Conservation (phyloP, 2,329 filamentous ascomycete genomes). For the Aurifilum marmelostoma region DNA sequence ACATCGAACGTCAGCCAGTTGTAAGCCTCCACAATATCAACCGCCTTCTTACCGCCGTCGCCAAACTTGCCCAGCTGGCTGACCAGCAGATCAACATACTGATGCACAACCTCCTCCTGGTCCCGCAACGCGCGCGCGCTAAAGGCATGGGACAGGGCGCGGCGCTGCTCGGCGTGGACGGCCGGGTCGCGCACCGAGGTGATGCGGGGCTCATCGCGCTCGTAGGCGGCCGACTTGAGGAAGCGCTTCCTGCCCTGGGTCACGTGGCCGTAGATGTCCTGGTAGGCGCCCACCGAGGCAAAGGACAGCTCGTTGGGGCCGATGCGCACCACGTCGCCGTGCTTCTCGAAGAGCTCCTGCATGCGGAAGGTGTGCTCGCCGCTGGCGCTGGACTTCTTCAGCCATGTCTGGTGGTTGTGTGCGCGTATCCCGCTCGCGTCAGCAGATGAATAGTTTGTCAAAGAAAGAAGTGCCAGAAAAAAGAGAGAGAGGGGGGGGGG, state of each 20-base stretch:
- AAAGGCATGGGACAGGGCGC: constrained; percentile 36
- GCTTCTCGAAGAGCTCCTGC: constrained; percentile 16
- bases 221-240: constrained; percentile 39
- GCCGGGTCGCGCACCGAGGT: constrained; percentile 36
- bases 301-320: constrained; percentile 19
- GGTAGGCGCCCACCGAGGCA: constrained; percentile 12
- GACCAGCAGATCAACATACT: constrained; percentile 38
- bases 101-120: constrained; percentile 38
- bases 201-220: constrained; percentile 34
- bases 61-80: constrained; percentile 31
- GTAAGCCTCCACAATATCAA: constrained; percentile 34
- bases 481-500: too few relatives aligned
- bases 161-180: constrained; percentile 36
- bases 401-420: neutral
- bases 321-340: constrained; percentile 29
- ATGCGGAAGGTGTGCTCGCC: constrained; percentile 17
- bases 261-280: constrained; percentile 27
- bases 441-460: too few relatives aligned
- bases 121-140: constrained; percentile 34
- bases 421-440: too few relatives aligned
- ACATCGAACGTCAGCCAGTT: constrained; percentile 38
- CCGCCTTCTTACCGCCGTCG: constrained; percentile 6
- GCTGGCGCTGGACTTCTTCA: constrained; percentile 6
- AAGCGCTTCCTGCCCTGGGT: constrained; percentile 19
- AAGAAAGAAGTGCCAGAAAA: too few relatives aligned